Evolutionary conservation across 1,284 basidiomycete genomes (phyloP).

Genomic region (Dichomitus squalens): DNA sequence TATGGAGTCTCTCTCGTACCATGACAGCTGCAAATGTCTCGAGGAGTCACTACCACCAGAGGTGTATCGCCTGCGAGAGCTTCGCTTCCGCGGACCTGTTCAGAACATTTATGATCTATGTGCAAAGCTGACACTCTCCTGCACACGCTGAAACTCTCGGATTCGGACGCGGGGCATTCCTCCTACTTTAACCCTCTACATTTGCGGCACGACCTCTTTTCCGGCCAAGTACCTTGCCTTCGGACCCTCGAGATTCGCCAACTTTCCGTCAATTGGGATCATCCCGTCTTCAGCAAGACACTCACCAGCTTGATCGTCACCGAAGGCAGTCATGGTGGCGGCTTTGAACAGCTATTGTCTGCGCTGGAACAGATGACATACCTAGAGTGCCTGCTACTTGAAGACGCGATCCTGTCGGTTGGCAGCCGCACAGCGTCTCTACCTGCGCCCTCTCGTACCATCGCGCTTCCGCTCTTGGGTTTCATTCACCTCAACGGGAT

Average conservation of each 20-base stretch:
- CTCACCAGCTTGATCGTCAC: constrained; percentile 10
- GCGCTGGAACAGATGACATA: background rate
- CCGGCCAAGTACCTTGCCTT: constrained; percentile 1
- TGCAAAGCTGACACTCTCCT: constrained; percentile 3
- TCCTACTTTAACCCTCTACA: background rate
- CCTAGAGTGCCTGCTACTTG: background rate
- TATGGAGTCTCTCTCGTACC: no score
- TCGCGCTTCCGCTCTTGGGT: background rate
- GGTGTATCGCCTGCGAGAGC: background rate
- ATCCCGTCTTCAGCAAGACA: constrained; percentile 3
- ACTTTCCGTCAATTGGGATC: constrained; percentile 7
- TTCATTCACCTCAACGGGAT: background rate
- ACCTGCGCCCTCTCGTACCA: background rate
- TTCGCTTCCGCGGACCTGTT: constrained; percentile 1
- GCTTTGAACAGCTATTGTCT: background rate
- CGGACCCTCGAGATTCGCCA: constrained; percentile 6
- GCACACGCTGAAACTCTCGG: background rate
- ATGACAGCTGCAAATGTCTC: background rate
- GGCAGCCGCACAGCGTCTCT: background rate
- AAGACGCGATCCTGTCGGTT: background rate
- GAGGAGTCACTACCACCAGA: background rate
- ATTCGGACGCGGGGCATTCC: background rate
- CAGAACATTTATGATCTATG: constrained; percentile 1
- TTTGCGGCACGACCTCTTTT: background rate
- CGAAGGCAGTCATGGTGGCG: background rate